Evolutionary conservation across 257 asterid species (phyloP).

Genomic region (Solanum verrucosum): DNA sequence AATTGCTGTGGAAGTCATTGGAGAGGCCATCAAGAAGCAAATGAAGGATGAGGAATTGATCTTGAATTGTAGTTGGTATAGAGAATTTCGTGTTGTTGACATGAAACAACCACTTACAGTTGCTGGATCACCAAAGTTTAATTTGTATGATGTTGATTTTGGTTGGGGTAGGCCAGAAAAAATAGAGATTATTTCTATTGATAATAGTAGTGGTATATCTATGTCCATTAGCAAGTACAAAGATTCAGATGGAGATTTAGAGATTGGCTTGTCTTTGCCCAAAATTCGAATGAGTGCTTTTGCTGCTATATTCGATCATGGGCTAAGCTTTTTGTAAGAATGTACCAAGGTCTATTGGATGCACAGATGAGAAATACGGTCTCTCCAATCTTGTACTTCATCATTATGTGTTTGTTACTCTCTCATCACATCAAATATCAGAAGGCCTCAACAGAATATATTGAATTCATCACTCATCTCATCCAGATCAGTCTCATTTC

Average conservation of each 20-base stretch:
- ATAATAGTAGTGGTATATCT: background rate
- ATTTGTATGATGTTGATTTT: constrained; percentile 29
- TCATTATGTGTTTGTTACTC: no score
- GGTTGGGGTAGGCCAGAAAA: constrained; percentile 43
- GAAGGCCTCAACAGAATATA: no score
- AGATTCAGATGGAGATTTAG: constrained; percentile 18
- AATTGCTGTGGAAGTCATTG: background rate
- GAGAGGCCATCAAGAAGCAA: background rate
- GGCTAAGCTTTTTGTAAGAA: background rate
- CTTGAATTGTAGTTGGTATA: background rate
- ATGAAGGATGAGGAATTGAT: constrained; percentile 6
- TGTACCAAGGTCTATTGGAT: no score
- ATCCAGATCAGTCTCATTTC: no score
- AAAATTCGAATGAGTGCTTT: constrained; percentile 13
- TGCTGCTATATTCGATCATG: constrained; percentile 11
- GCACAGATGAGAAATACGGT: no score
- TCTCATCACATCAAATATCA: no score
- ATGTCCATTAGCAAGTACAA: constrained; percentile 25
- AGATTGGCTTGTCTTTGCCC: constrained; percentile 27
- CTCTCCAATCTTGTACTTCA: no score
- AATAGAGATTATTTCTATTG: constrained; percentile 24
- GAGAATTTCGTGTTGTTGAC: background rate
- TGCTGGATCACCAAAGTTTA: constrained; percentile 39
- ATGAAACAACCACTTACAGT: constrained; percentile 11
- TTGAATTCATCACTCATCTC: no score